These are phyloP conservation scores for Exophiala oligosperma DNA, from an alignment of 2,329 filamentous ascomycete genomes.

Conservation along the genomic window DNA sequence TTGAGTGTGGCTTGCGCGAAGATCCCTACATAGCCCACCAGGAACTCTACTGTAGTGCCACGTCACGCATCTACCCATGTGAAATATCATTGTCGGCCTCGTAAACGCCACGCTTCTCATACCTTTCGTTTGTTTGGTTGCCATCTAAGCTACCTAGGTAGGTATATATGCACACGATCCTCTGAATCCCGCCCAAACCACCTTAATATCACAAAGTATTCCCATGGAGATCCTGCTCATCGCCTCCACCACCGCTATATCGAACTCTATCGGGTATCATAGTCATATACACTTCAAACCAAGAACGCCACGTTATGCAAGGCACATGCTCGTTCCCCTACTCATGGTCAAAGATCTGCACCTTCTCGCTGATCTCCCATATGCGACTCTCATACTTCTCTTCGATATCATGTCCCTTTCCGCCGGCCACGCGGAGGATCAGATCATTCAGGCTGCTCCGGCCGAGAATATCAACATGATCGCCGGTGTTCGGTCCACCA, in stretches of 20 bases:
- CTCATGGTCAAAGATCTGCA: conserved; percentile 75
- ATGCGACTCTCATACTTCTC: conserved; percentile 82
- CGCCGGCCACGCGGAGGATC: conserved; percentile 81
- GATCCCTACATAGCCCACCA: too few relatives aligned
- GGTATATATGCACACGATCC: too few relatives aligned
- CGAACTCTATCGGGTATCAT: neutral
- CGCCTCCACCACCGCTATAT: neutral
- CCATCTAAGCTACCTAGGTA: neutral
- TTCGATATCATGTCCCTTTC: conserved; percentile 75
- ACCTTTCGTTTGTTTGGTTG: too few relatives aligned
- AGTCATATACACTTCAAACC: neutral
- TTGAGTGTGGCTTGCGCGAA: neutral
- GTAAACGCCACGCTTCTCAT: too few relatives aligned
- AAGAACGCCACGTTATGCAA: conserved; percentile 10
- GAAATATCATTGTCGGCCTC: too few relatives aligned
- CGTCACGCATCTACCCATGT: too few relatives aligned
- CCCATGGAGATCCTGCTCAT: too few relatives aligned
- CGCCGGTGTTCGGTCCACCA: conserved; percentile 70
- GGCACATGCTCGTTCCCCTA: conserved; percentile 1
- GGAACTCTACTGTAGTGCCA: too few relatives aligned
- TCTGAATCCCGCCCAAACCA: too few relatives aligned
- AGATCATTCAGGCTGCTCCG: conserved; percentile 87
- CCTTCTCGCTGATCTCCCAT: conserved; percentile 74
- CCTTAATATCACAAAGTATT: too few relatives aligned
- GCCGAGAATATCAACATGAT: conserved; percentile 95